These are phyloP conservation scores for Isabelozyma gotoi DNA, from an alignment of 805 yeast genomes.

Conservation along the genomic window DNA sequence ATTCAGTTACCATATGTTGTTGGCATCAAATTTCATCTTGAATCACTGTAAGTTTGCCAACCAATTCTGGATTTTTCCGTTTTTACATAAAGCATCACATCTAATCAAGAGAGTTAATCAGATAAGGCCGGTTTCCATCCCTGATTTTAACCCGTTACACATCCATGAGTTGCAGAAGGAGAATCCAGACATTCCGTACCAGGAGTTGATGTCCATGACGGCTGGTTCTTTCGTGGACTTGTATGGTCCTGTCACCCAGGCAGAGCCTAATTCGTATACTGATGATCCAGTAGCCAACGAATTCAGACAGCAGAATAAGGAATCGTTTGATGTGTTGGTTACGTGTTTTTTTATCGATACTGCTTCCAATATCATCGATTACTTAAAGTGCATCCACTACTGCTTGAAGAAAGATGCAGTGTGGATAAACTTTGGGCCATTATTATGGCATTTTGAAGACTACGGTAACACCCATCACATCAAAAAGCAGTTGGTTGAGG, in stretches of 20 bases:
- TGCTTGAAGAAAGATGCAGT: conserved; percentile 45
- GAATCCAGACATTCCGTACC: conserved; percentile 42
- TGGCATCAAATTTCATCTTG: conserved; percentile 53
- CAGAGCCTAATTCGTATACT: conserved; percentile 33
- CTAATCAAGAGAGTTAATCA: conserved; percentile 46
- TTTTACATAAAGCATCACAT: conserved; percentile 51
- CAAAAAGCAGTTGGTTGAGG: conserved; percentile 14
- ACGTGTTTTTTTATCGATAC: conserved; percentile 69
- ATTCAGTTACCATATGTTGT: conserved; percentile 62
- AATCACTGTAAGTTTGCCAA: conserved; percentile 45
- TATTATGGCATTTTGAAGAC: conserved; percentile 71
- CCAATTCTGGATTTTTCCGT: conserved; percentile 50
- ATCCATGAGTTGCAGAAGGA: conserved; percentile 25
- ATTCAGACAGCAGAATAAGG: conserved; percentile 41
- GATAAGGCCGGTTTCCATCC: conserved; percentile 49
- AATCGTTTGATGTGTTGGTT: conserved; percentile 44
- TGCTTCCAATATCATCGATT: conserved; percentile 58
- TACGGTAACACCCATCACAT: conserved; percentile 28
- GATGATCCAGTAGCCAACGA: conserved; percentile 36
- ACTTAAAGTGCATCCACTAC: conserved; percentile 47
- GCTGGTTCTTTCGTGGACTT: conserved; percentile 73
- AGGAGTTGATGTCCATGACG: conserved; percentile 63
- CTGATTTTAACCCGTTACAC: conserved; percentile 49
- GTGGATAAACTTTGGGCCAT: conserved; percentile 70
- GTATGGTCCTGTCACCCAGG: conserved; percentile 51